Base-by-base conservation (phyloP, 345 rosid genomes). In the Crucihimalaya himalaica region DNA sequence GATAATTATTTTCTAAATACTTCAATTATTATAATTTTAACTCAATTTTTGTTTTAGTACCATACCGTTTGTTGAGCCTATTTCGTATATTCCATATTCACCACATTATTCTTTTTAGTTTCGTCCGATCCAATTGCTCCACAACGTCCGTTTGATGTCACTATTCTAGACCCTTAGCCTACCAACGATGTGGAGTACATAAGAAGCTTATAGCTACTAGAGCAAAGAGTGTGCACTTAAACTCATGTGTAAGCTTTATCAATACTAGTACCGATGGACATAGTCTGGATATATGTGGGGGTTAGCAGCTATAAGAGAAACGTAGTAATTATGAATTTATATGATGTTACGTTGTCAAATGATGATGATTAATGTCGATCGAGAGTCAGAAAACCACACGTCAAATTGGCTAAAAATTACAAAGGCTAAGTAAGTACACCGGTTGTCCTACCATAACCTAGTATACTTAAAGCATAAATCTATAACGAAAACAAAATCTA, bases 371-470 rank as follows among this genome's bases (percentile, higher is more conserved):
- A 25, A 25, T 53, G 50, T 37, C 27, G 27, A 52, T 51, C 45
- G n/a, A 50, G 45, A 66, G 27, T 52, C 18, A 21, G 47, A 32
- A 48, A 21, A 4, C 3, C 6, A 50, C 6, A 50, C 46, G 34
- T 11, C 40, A 40, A 40, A 40, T 40, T 40, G 16, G 46, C 8
- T 23, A 27, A 53, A 35, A 27, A 2, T 18, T 54, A 54, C 29
- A 40, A 54, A 55, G 53, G 72, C 39, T 53, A 23, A 37, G 34
- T 25, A 66, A 9, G 16, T 66, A 35, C 48, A 34, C 50, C 13
- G 23, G 2, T 23, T 37, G 5, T 20, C 21, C 48, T 65, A 51
- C 47, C 39, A 52, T 52, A 39, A 67, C 28, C 28, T 16, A 53
- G n/a, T 19, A 39, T 52, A 37, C 28, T 54, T 54, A 40, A 25